Evolutionary conservation across 2,329 filamentous ascomycete species (phyloP).

Genomic region (Neocucurbitaria cava): DNA sequence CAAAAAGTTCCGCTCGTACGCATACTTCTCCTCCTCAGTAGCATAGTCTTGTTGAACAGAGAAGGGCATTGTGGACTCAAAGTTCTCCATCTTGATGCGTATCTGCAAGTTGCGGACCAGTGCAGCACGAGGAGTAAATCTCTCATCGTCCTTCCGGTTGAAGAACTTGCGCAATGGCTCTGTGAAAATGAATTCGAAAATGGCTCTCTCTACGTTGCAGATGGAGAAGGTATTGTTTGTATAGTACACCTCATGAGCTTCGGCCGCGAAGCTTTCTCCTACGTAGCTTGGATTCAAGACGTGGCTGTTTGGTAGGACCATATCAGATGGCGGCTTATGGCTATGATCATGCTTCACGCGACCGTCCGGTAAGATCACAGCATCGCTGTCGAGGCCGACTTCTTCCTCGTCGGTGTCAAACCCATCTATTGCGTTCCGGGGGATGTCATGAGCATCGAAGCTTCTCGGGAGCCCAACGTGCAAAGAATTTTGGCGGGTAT

Average conservation of each 20-base stretch:
- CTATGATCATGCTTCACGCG: constrained; percentile 26
- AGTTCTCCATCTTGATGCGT: constrained; percentile 33
- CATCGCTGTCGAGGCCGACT: not conserved
- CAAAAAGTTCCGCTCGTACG: constrained; percentile 15
- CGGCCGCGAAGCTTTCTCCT: constrained; percentile 12
- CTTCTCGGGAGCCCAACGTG: not conserved
- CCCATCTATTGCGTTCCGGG: no score
- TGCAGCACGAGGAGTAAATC: constrained; percentile 9
- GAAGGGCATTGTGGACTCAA: not conserved
- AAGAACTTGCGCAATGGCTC: no score
- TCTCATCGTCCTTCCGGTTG: no score
- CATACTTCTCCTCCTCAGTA: constrained; percentile 2
- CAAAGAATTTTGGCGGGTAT: not conserved
- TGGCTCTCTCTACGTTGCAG: constrained; percentile 23
- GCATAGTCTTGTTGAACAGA: no score
- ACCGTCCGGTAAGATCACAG: constrained; percentile 19
- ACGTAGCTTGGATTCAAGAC: constrained; percentile 30
- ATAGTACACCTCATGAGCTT: constrained; percentile 28
- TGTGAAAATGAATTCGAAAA: constrained; percentile 17
- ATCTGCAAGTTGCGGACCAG: constrained; percentile 29
- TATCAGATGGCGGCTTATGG: constrained; percentile 20
- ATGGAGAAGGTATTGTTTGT: constrained; percentile 30
- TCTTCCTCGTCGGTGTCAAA: not conserved
- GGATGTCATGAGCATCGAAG: not conserved
- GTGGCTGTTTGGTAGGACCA: constrained; percentile 26